These are phyloP conservation scores for Penicillium glabrum DNA, from an alignment of 2,329 filamentous ascomycete genomes.

Conservation along the genomic window DNA sequence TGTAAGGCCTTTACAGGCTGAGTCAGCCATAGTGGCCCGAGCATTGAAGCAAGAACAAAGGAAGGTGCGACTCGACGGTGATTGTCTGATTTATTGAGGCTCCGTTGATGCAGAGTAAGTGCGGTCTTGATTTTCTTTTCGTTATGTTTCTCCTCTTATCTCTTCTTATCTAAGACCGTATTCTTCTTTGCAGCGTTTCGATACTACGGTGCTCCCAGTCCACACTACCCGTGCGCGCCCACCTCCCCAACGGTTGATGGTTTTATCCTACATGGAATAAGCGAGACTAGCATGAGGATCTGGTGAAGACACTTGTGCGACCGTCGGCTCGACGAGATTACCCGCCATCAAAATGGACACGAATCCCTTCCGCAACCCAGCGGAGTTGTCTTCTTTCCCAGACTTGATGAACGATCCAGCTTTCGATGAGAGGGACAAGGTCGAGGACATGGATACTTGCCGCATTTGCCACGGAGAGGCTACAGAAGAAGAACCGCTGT, in stretches of 20 bases:
- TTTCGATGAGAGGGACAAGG: constrained; percentile 43
- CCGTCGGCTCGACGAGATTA: constrained; percentile 18
- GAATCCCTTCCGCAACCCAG: constrained; percentile 21
- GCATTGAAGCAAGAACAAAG: neutral
- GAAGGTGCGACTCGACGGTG: constrained; percentile 4
- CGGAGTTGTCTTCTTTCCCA: constrained; percentile 30
- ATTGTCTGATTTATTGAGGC: neutral
- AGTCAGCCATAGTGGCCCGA: constrained; percentile 9
- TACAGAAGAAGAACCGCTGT: constrained; percentile 78
- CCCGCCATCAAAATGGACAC: constrained; percentile 29
- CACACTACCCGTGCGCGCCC: neutral
- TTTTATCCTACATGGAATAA: neutral
- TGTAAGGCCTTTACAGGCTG: neutral
- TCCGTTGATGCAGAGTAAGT: neutral
- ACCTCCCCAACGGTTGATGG: neutral
- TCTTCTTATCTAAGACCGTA: neutral
- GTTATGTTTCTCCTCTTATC: neutral
- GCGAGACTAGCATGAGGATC: constrained; percentile 25
- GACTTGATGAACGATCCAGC: constrained; percentile 61
- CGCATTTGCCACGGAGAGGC: constrained; percentile 94
- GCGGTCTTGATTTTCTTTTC: neutral
- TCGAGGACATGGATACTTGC: constrained; percentile 75
- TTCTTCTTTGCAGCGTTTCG: neutral
- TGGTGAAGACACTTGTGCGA: constrained; percentile 16
- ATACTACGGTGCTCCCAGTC: neutral